These are phyloP conservation scores for Chaetomium olivaceum DNA, from an alignment of 2,329 filamentous ascomycete genomes.

Conservation along the genomic window DNA sequence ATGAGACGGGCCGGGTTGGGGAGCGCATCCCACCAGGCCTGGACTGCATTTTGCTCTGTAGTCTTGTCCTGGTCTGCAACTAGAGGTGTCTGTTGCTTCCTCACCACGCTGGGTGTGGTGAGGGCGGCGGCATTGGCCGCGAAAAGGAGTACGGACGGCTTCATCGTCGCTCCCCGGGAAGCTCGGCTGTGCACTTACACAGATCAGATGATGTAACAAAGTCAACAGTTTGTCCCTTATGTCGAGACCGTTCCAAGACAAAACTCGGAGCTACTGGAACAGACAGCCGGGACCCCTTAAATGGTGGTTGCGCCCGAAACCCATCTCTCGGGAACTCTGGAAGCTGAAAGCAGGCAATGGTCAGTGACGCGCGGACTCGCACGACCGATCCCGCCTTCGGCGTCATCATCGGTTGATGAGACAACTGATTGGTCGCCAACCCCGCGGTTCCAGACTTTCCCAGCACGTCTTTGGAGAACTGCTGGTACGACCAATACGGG, in stretches of 20 bases:
- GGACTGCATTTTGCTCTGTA: slow-evolving; percentile 5
- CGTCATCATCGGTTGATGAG: slow-evolving; percentile 4
- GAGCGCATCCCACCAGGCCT: slow-evolving; percentile 25
- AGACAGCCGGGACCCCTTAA: neutral
- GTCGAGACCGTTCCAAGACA: neutral
- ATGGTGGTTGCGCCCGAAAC: neutral
- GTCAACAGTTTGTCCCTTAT: neutral
- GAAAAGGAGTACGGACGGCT: slow-evolving; percentile 16
- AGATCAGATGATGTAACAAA: neutral
- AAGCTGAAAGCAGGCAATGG: too few species aligned
- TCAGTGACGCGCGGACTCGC: slow-evolving; percentile 13
- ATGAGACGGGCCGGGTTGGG: slow-evolving; percentile 8
- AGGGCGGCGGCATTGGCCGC: slow-evolving; percentile 26
- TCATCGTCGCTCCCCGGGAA: slow-evolving; percentile 18
- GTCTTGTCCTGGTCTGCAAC: slow-evolving; percentile 1
- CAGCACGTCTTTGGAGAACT: neutral
- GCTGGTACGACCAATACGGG: neutral
- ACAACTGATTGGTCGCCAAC: slow-evolving; percentile 18
- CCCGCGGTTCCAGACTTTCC: slow-evolving; percentile 12
- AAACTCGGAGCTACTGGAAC: neutral
- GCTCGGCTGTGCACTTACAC: neutral
- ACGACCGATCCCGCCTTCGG: neutral
- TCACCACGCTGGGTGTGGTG: slow-evolving; percentile 9
- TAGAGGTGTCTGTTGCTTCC: slow-evolving; percentile 15
- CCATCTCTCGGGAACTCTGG: neutral